Percentiles rank a stretch among this genome's conserved stretches.
Conservation (phyloP, 176 grass and related monocot genomes). For the Ensete ventricosum region DNA sequence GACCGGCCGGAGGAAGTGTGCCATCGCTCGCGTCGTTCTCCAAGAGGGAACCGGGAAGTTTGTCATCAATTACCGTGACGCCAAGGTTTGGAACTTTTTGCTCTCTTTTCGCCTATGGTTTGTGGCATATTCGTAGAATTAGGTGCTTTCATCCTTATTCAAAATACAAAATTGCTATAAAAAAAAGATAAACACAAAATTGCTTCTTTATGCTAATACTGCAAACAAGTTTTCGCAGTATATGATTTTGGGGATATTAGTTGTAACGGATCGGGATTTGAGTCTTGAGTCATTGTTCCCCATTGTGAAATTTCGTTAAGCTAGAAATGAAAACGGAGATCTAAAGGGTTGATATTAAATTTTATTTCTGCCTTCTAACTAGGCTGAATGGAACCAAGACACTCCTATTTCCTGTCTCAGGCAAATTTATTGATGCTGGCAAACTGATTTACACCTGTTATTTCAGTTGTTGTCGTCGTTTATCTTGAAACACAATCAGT, state of each 20-base stretch:
- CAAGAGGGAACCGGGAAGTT: conserved; percentile 84
- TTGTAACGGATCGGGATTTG: not conserved
- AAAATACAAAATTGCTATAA: no score
- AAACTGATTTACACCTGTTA: not conserved
- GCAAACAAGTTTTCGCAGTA: not conserved
- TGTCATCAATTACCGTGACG: conserved; percentile 90
- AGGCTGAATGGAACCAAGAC: no score
- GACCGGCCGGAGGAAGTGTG: conserved; percentile 78
- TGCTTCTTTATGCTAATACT: not conserved
- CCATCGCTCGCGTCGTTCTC: conserved; percentile 76
- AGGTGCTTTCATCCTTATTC: not conserved
- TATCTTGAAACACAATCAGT: not conserved
- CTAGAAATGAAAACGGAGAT: not conserved
- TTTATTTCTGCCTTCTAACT: not conserved
- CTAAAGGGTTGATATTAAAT: not conserved
- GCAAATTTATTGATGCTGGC: not conserved
- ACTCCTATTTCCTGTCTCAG: not conserved
- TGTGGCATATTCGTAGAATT: not conserved
- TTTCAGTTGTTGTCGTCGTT: not conserved
- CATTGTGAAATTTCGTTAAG: not conserved
- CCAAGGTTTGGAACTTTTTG: conserved; percentile 34
- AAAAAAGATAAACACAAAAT: no score
- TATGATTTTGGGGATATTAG: not conserved
- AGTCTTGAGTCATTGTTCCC: not conserved
- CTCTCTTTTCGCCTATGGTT: not conserved